Evolutionary conservation across 345 rosid species (phyloP), one percentile per base, ranked within the genome.

Genomic region (Ceriops zippeliana): DNA sequence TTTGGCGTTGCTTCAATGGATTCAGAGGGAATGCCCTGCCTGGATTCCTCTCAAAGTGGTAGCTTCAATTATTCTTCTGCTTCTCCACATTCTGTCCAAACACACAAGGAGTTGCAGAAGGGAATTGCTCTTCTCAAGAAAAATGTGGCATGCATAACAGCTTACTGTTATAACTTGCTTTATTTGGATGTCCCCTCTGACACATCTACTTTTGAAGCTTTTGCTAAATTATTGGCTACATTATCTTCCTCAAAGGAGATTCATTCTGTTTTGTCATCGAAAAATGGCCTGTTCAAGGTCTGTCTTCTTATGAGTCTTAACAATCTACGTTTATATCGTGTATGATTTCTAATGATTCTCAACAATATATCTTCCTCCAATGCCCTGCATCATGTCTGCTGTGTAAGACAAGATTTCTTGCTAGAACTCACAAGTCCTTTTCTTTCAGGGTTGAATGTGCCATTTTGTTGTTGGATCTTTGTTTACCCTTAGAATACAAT

Each of bases 41-140:
- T 88, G 37, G 97, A 91, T 78, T 81, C 88, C 61, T 79, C 87
- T 59, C 75, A 87, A 79, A 84, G 83, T 57, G 75, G 81, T 70
- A 91, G 96, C 84, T 90, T 91, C 65, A 85, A 79, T 67, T 88
- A 82, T 80, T 69, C 96, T 42, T 83, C 93, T 59, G 89, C 91
- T 65, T 88, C 96, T 73, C 79, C 87, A 8, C 97, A 90, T 76
- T 78, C 98, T 58, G 78, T 89, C 67, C 91, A 91, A 79, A 79
- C 96, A 58, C 96, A 95, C 76, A 79, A 85, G 81, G 98, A 91
- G 72, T 72, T 95, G 66, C 98, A 91, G 87, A 90, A 86, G 85
- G 98, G 97, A 60, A 90, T 95, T 68, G 84, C 89, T 72, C 98
- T 95, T 80, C 86, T 95, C 66, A 95, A 95, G 87, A 91, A 86